Evolutionary conservation across 176 grass and related monocot species (phyloP).

Genomic region (Paspalum vaginatum): DNA sequence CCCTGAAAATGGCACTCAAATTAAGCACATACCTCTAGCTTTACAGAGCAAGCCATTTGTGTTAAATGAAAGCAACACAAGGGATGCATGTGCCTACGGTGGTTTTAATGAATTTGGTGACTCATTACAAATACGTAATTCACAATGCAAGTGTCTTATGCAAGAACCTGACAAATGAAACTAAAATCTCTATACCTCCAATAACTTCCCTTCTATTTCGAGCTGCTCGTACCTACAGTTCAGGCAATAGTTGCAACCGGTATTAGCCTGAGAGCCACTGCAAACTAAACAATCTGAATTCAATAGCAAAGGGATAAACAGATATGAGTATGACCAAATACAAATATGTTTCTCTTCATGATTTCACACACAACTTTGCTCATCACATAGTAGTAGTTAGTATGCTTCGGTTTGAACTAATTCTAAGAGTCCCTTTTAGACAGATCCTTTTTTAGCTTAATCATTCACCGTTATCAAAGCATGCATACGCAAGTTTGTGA

Average conservation of each 20-base stretch:
- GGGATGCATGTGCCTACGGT: neutral
- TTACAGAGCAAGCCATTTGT: constrained; percentile 11
- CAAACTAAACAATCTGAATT: neutral
- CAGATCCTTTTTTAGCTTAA: neutral
- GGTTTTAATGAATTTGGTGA: neutral
- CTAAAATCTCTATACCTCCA: constrained; percentile 60
- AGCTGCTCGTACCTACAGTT: constrained; percentile 82
- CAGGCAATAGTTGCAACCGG: constrained; percentile 14
- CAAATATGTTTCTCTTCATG: neutral
- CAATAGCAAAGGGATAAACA: neutral
- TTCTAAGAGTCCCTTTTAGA: neutral
- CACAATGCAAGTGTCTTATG: neutral
- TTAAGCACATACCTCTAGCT: constrained; percentile 17
- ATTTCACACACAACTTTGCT: neutral
- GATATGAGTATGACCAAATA: neutral
- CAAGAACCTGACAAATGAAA: neutral
- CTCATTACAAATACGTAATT: constrained; percentile 6
- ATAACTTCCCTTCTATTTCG: constrained; percentile 79
- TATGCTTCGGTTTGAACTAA: neutral
- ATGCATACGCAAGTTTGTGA: constrained; percentile 13
- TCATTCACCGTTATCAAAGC: constrained; percentile 27
- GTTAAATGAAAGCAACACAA: neutral
- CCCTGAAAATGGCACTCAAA: constrained; percentile 51
- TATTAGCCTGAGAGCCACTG: constrained; percentile 15
- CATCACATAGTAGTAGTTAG: neutral